These are phyloP conservation scores for Fusarium avenaceum DNA, from an alignment of 2,329 filamentous ascomycete genomes.

Conservation along the genomic window DNA sequence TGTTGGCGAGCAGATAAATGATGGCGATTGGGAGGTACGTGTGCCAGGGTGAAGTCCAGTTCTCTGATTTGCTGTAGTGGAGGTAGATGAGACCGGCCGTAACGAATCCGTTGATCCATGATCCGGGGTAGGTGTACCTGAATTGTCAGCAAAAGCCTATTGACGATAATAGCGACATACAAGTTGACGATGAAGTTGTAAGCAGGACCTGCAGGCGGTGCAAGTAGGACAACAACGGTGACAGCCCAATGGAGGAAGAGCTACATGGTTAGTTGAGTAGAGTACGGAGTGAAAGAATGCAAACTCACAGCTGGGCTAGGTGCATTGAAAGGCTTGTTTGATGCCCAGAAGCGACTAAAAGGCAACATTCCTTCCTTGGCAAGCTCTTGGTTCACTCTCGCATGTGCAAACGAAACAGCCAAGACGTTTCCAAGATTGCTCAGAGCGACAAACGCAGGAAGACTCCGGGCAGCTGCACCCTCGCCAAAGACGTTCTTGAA, in stretches of 20 bases:
- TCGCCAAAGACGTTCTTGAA: conserved; percentile 73
- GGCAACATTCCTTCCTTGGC: conserved; percentile 78
- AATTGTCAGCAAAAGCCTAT: conserved; percentile 21
- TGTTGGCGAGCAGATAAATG: conserved; percentile 64
- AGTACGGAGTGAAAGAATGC: not conserved
- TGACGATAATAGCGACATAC: conserved; percentile 16
- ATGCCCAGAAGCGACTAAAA: conserved; percentile 76
- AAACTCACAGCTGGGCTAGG: conserved; percentile 66
- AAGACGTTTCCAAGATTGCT: conserved; percentile 74
- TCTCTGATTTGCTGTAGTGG: conserved; percentile 63
- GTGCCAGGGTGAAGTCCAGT: conserved; percentile 67
- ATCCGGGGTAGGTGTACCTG: conserved; percentile 64
- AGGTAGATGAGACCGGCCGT: conserved; percentile 65
- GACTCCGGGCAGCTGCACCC: conserved; percentile 61
- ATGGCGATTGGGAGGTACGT: conserved; percentile 63
- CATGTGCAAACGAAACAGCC: conserved; percentile 70
- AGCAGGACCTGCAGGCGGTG: conserved; percentile 75
- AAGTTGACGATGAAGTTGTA: conserved; percentile 76
- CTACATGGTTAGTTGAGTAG: conserved; percentile 43
- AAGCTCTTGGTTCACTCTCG: conserved; percentile 73
- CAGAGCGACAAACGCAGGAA: conserved; percentile 70
- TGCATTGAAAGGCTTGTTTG: conserved; percentile 75
- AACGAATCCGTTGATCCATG: conserved; percentile 68
- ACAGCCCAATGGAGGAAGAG: conserved; percentile 76
- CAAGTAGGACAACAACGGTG: conserved; percentile 74